Conservation (phyloP, 768 basidiomycete species). For the Podaxis pistillaris region DNA sequence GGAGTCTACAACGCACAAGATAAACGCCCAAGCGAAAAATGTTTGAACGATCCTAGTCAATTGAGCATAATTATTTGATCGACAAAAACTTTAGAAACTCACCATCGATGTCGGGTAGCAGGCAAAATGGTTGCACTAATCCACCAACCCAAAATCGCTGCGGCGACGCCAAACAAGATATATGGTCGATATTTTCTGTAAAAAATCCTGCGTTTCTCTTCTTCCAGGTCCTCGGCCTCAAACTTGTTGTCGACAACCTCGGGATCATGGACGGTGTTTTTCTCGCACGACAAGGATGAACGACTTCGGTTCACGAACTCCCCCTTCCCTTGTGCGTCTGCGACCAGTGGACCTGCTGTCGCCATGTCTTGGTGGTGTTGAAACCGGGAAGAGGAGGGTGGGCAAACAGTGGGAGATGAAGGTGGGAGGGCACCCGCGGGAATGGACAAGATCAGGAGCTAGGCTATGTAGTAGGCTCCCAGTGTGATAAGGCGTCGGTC, state of each 20-base stretch:
- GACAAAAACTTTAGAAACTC: slow-evolving; percentile 22
- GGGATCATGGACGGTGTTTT: slow-evolving; percentile 19
- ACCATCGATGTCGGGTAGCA: slow-evolving; percentile 78
- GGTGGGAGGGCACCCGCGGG: neutral
- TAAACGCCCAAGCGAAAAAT: slow-evolving; percentile 80
- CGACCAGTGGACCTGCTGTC: neutral
- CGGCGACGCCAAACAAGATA: slow-evolving; percentile 50
- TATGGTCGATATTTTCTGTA: slow-evolving; percentile 35
- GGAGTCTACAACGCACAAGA: slow-evolving; percentile 45
- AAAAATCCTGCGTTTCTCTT: slow-evolving; percentile 19
- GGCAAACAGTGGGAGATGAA: neutral
- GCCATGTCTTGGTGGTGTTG: slow-evolving; percentile 6
- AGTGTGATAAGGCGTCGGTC: neutral
- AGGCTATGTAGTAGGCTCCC: neutral
- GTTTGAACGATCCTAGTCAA: slow-evolving; percentile 72
- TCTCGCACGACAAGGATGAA: slow-evolving; percentile 17
- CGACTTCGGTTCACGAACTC: neutral
- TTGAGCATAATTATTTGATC: slow-evolving; percentile 1
- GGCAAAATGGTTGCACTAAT: slow-evolving; percentile 68
- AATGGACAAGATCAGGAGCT: neutral
- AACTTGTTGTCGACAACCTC: slow-evolving; percentile 20
- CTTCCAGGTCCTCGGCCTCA: slow-evolving; percentile 21
- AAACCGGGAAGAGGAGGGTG: neutral
- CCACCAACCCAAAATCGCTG: slow-evolving; percentile 83
- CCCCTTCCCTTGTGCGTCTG: neutral